These are phyloP conservation scores for Colletotrichum sp. DNA, from an alignment of 2,329 filamentous ascomycete genomes.

Conservation along the genomic window DNA sequence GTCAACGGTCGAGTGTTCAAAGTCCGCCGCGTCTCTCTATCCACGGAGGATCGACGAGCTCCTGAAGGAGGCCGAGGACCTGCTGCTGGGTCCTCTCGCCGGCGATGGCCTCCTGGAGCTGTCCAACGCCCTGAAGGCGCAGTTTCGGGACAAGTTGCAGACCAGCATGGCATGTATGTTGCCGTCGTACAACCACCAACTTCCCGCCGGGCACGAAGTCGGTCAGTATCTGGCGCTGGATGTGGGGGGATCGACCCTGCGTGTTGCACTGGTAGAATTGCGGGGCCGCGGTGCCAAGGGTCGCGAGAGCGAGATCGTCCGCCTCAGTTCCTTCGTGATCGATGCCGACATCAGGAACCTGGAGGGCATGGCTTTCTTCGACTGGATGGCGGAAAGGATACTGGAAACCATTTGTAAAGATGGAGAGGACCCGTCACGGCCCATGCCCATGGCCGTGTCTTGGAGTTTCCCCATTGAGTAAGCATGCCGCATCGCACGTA, in stretches of 20 bases:
- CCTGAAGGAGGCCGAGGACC: slow-evolving; percentile 58
- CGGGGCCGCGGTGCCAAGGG: slow-evolving; percentile 44
- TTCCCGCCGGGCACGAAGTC: slow-evolving; percentile 64
- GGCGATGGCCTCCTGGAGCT: slow-evolving; percentile 50
- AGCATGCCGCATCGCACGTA: slow-evolving; percentile 27
- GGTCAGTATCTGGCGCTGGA: slow-evolving; percentile 69
- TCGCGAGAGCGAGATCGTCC: slow-evolving; percentile 56
- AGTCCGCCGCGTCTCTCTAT: slow-evolving; percentile 20
- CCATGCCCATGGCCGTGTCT: slow-evolving; percentile 64
- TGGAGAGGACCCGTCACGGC: slow-evolving; percentile 39
- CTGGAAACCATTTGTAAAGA: slow-evolving; percentile 56
- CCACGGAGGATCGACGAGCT: slow-evolving; percentile 52
- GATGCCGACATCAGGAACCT: slow-evolving; percentile 59
- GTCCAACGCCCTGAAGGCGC: slow-evolving; percentile 54
- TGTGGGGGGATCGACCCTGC: slow-evolving; percentile 72
- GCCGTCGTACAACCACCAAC: slow-evolving; percentile 68
- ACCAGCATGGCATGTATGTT: slow-evolving; percentile 65
- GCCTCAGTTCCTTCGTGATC: slow-evolving; percentile 62
- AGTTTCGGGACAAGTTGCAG: slow-evolving; percentile 59
- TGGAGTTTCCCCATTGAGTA: slow-evolving; percentile 77
- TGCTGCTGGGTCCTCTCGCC: slow-evolving; percentile 53
- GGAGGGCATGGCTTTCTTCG: slow-evolving; percentile 65
- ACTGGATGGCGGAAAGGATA: slow-evolving; percentile 71
- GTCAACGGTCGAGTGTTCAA: neutral
- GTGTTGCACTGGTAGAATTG: slow-evolving; percentile 68